Evolutionary conservation across 805 yeast genomes (phyloP), one percentile per base, ranked within the genome.

Genomic region (Cyberlindnera petersonii): DNA sequence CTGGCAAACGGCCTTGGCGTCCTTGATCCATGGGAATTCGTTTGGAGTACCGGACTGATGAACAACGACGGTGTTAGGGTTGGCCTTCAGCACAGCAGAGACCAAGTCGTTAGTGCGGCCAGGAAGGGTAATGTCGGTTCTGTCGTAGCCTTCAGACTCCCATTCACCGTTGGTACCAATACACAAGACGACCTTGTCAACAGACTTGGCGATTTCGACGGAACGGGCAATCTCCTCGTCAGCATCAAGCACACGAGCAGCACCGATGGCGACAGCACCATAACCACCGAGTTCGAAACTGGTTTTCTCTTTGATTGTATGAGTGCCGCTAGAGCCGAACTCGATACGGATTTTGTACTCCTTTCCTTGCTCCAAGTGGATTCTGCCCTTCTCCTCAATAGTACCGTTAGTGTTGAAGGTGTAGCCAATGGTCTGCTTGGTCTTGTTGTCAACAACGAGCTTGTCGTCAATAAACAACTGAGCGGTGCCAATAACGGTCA

Each of bases 1-100:
- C 37, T 76, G 79, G 9, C 75, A 56, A 6, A 74, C 43, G 5
- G 69, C 71, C 28, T 65, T 64, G n/a, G 68, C 72, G 18, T 66
- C 50, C 14, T 51, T 43, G 10, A 61, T 44, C 79, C 80, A 76
- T 18, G 81, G 80, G 64, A 78, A 58, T 23, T 72, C 68, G 9
- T 75, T 79, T 0, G 84, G 83, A 14, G 81, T 72, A 36, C 84
- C 84, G 3, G 79, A 69, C 52, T 77, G 81, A 52, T 73, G 68
- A 16, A 78, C 79, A 24, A 78, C 60, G 6, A 75, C 68, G 6
- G 74, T 65, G 47, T 75, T 71, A 22, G 71, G 67, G 45, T 75
- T 76, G 18, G 65, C 82, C 21, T 59, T 59, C 23, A 65, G 40
- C 7, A 78, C 67, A n/a, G 68, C 77, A 21, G 46, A 52, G 17